Conservation (phyloP, 2,329 filamentous ascomycete species). For the Cercospora sojina region DNA sequence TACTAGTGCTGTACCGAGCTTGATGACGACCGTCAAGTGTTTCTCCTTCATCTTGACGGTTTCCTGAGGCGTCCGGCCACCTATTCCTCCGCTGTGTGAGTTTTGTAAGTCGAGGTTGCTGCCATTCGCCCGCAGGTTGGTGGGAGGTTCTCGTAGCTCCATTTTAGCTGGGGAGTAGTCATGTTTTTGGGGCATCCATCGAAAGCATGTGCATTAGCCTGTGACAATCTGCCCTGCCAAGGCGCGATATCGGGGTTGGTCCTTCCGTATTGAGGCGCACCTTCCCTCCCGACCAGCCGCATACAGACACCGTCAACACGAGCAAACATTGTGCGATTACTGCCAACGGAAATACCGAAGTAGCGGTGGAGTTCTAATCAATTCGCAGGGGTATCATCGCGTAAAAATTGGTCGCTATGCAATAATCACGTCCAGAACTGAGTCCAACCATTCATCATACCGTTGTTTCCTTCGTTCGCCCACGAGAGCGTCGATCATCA, state of each 20-base stretch:
- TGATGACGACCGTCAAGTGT: constrained; percentile 77
- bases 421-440: constrained; percentile 23
- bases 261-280: background rate
- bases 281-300: background rate
- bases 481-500: constrained; percentile 24
- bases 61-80: background rate
- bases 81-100: background rate
- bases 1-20: constrained; percentile 64
- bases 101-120: constrained; percentile 1
- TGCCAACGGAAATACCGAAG: background rate
- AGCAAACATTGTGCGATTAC: background rate
- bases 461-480: constrained; percentile 22
- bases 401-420: constrained; percentile 6
- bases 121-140: background rate
- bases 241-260: constrained; percentile 4
- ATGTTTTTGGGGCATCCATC: background rate
- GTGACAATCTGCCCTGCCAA: constrained; percentile 4
- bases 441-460: constrained; percentile 27
- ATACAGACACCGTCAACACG: background rate
- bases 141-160: constrained; percentile 1
- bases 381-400: background rate
- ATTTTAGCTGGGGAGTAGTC: constrained; percentile 5
- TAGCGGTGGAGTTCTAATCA: background rate
- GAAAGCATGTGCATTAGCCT: constrained; percentile 3
- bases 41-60: constrained; percentile 62